Evolutionary conservation across 2,329 filamentous ascomycete species (phyloP).

Genomic region (Apiospora sp.): DNA sequence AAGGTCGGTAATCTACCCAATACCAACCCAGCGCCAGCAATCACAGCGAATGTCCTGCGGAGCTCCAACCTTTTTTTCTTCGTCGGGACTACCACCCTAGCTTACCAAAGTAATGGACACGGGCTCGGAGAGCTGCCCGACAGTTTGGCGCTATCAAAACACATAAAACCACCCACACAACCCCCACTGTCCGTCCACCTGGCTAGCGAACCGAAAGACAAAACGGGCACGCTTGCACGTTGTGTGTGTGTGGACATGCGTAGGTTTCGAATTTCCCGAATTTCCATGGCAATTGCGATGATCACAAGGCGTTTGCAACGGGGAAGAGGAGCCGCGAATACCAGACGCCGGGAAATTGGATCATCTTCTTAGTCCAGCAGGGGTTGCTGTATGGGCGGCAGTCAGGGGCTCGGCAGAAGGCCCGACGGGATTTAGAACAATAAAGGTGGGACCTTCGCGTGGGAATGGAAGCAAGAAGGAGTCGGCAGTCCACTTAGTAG

Average conservation of each 20-base stretch:
- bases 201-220: too few species aligned
- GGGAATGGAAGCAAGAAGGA: background rate
- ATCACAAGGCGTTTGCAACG: background rate
- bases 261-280: slow-evolving; percentile 6
- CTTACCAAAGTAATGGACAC: too few species aligned
- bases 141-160: too few species aligned
- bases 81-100: too few species aligned
- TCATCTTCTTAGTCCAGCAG: slow-evolving; percentile 11
- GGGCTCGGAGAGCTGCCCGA: too few species aligned
- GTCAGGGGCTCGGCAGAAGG: slow-evolving; percentile 12
- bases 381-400: background rate
- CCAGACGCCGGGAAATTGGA: slow-evolving; percentile 19
- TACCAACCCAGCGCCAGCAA: too few species aligned
- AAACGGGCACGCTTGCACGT: background rate
- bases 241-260: background rate
- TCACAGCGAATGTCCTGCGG: too few species aligned
- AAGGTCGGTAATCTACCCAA: too few species aligned
- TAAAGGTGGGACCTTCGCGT: background rate
- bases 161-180: background rate
- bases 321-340: background rate
- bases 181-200: too few species aligned
- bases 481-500: background rate
- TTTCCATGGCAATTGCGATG: slow-evolving; percentile 4
- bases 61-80: too few species aligned
- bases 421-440: background rate